These are phyloP conservation scores for Megacollybia platyphylla DNA, from an alignment of 1,284 basidiomycete genomes.

Conservation along the genomic window DNA sequence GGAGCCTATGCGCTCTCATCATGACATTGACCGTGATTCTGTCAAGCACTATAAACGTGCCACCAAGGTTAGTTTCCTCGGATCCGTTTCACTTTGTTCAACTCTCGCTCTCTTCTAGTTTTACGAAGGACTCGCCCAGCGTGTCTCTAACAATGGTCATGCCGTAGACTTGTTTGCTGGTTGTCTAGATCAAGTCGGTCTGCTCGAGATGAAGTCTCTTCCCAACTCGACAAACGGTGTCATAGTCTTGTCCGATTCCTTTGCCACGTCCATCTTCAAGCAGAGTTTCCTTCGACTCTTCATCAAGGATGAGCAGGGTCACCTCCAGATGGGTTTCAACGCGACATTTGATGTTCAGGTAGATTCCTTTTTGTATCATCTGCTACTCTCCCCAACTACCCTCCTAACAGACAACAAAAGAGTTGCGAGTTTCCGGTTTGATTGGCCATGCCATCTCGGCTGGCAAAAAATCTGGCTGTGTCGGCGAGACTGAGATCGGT, in stretches of 20 bases:
- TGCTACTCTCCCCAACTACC: no score
- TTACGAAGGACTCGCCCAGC: constrained; percentile 92
- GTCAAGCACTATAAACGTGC: constrained; percentile 98
- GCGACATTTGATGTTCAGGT: constrained; percentile 97
- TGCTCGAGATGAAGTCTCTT: constrained; percentile 95
- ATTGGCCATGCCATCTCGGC: constrained; percentile 97
- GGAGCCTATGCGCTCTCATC: constrained; percentile 97
- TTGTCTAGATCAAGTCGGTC: constrained; percentile 95
- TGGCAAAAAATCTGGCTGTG: constrained; percentile 92
- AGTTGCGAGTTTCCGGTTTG: constrained; percentile 95
- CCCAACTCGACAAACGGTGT: constrained; percentile 94
- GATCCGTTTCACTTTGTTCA: background rate
- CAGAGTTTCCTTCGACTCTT: constrained; percentile 94
- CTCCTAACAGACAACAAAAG: constrained; percentile 81
- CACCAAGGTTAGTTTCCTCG: constrained; percentile 54
- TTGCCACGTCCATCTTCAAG: constrained; percentile 98
- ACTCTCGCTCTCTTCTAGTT: constrained; percentile 43
- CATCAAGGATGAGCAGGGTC: constrained; percentile 87
- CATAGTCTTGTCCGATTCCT: constrained; percentile 94
- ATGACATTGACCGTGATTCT: constrained; percentile 96
- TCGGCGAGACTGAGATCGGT: constrained; percentile 98
- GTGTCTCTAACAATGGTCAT: constrained; percentile 91
- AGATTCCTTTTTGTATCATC: constrained; percentile 10
- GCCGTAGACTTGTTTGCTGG: constrained; percentile 94
- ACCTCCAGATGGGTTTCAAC: constrained; percentile 97